phyloP scores from a whole-genome alignment of 2,329 filamentous ascomycete species.

The Aspergillus transmontanensis region DNA sequence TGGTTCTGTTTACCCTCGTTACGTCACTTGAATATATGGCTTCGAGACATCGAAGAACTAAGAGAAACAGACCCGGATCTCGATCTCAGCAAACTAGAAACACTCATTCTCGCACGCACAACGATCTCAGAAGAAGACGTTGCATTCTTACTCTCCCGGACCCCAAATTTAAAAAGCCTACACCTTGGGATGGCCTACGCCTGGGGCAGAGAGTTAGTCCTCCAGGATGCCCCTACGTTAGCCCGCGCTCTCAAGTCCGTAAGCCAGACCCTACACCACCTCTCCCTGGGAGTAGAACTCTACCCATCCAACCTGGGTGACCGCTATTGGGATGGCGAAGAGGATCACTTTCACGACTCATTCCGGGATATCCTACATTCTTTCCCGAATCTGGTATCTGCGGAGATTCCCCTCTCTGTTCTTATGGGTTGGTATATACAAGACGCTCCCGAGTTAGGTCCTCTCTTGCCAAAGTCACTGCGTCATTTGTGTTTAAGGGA shows the following conservation, averaged over 20 bases:
- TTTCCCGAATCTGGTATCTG: neutral
- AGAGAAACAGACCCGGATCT: neutral
- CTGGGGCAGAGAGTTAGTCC: neutral
- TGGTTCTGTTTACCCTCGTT: conserved; percentile 4
- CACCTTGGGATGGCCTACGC: neutral
- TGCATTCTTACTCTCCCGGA: neutral
- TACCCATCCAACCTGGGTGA: neutral
- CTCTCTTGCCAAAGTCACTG: neutral
- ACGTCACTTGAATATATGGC: neutral
- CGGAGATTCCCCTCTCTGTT: neutral
- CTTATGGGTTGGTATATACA: neutral
- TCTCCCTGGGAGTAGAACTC: neutral
- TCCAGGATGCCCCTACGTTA: neutral
- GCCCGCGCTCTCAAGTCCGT: neutral
- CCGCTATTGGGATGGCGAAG: neutral
- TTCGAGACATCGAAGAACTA: neutral
- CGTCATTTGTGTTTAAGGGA: neutral
- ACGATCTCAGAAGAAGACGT: neutral
- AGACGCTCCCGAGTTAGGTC: neutral
- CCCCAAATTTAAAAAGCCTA: neutral
- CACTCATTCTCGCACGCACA: neutral
- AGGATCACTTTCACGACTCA: neutral
- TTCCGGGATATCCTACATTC: neutral
- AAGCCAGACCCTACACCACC: neutral
- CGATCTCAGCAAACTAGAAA: neutral